A percentile compares a stretch with the other conserved stretches of the same genome.
phyloP scores from a whole-genome alignment of 2,329 filamentous ascomycete genomes.

The Aotearoamyces nothofagi region DNA sequence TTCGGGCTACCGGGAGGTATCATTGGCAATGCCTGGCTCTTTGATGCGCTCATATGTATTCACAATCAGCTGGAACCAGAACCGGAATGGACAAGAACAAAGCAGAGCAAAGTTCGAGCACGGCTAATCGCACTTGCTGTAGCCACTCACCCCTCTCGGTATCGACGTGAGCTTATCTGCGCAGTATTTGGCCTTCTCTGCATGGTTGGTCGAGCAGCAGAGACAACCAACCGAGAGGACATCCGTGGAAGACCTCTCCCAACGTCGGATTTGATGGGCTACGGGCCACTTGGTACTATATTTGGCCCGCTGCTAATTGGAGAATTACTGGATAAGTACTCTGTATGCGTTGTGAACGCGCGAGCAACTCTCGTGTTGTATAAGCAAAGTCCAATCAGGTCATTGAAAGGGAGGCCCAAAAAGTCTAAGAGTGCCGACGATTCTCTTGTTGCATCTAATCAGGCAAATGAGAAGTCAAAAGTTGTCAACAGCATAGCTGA shows the following conservation, averaged over 20 bases:
- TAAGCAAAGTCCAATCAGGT: constrained; percentile 24
- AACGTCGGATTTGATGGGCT: constrained; percentile 47
- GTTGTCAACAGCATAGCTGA: constrained; percentile 44
- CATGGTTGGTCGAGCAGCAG: constrained; percentile 41
- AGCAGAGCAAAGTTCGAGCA: constrained; percentile 40
- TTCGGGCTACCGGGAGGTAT: constrained; percentile 49
- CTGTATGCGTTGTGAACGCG: no score
- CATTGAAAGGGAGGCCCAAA: constrained; percentile 25
- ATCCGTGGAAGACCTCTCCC: constrained; percentile 33
- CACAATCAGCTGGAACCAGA: constrained; percentile 37
- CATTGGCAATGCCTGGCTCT: constrained; percentile 43
- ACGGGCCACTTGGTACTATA: constrained; percentile 43
- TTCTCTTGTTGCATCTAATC: constrained; percentile 20
- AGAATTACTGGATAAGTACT: constrained; percentile 38
- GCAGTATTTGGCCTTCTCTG: constrained; percentile 51
- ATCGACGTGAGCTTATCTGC: constrained; percentile 47
- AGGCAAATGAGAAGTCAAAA: constrained; percentile 32
- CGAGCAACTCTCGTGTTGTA: no score
- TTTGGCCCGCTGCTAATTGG: constrained; percentile 51
- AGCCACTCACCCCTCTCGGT: constrained; percentile 39
- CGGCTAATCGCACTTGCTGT: constrained; percentile 51
- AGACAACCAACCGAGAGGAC: constrained; percentile 36
- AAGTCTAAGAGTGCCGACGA: constrained; percentile 12
- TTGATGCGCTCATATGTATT: constrained; percentile 47
- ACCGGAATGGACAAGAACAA: constrained; percentile 34